Base-by-base conservation (phyloP, 371 early-diverging fungal species). In the Mucor lusitanicus region DNA sequence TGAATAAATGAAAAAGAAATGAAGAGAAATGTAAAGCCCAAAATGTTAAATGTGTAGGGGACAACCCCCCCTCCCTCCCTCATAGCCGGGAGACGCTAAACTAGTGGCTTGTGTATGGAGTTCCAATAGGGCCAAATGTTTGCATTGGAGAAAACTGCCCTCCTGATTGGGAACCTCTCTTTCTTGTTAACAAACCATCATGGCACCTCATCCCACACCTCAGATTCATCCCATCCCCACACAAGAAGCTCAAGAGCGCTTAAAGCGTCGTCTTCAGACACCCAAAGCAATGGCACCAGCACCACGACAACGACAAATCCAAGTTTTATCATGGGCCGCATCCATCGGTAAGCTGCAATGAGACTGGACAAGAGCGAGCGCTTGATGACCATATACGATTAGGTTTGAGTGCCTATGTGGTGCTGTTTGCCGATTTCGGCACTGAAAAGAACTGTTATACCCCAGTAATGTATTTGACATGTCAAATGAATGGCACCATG, bases 401-500 rank as follows among this genome's bases (percentile, higher is more conserved):
- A 82, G 83, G 72, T 1, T 44, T 80, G 19, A 71, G 75, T 21
- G 77, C 74, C 19, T 83, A 83, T 65, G 77, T 80, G 25, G 81
- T 78, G 6, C 67, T 83, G 28, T 77, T 78, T 72, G 83, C 83
- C 35, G 83, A 83, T 64, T 83, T 80, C 61, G 83, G 83, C 25
- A 61, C 68, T 33, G 69, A 80, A 59, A 77, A 83, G 9, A 79
- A 80, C 55, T 80, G 83, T 28, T 83, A 79, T 44, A 79, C 79
- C 6, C 76, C 83, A 40, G 83, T 80, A 78, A 69, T 76, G 15
- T 65, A 33, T 21, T 35, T 6, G n/a, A 48, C 6, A 48, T 48
- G 23, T 23, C 23, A 48, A 21, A 23, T 23, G 23, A 48, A 48
- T 48, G 48, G 0, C 23, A 21, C 3, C n/a, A 48, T 48, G 0